Base-by-base conservation (phyloP, 1,284 basidiomycete species). In the Hymenochaete sp. region DNA sequence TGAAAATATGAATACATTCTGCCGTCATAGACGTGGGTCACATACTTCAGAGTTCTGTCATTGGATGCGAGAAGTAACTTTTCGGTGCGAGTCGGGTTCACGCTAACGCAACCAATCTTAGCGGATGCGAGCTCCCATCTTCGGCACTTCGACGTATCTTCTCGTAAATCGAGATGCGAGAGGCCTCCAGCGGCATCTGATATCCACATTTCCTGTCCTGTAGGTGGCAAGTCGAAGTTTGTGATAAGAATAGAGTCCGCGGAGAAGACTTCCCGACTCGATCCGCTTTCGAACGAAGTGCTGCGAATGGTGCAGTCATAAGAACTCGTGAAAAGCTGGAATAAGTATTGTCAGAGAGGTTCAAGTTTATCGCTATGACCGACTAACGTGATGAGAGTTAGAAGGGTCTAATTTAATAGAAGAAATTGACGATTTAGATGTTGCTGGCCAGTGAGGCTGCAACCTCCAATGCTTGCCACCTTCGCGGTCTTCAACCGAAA, bases 361-460 rank as follows among this genome's bases (percentile, higher is more conserved):
- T 16, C n/a, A 41, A 33, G 18, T 25, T 44, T 9, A 9, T 32
- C 35, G 38, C 27, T 22, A 26, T 43, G 11, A 8, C 32, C 3
- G 4, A 60, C 70, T 51, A 59, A 85, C 84, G 49, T 69, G 82
- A 54, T 86, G 80, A 0, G 80, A 67, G 56, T 89, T 71, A 27
- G 73, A 64, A 5, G 85, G 83, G 55, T 86, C 77, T 44, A 89
- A 68, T 56, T 79, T 85, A 48, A 89, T 70, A 44, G 67, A 72
- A 2, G 83, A 86, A 44, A 89, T 78, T 2, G 84, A 86, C 0
- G 83, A 87, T 55, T 78, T 79, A 7, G 82, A 68, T 0, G 78
- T 80, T 2, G 80, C 80, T 0, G 85, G 86, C 86, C 86, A 89
- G 53, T 89, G 86, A 19, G 71, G 65, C 57, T 89, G 86, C 44